A percentile compares a stretch with the other conserved stretches of the same genome.
Evolutionary conservation across 345 rosid genomes (phyloP).

Genomic region (Gossypium mustelinum): DNA sequence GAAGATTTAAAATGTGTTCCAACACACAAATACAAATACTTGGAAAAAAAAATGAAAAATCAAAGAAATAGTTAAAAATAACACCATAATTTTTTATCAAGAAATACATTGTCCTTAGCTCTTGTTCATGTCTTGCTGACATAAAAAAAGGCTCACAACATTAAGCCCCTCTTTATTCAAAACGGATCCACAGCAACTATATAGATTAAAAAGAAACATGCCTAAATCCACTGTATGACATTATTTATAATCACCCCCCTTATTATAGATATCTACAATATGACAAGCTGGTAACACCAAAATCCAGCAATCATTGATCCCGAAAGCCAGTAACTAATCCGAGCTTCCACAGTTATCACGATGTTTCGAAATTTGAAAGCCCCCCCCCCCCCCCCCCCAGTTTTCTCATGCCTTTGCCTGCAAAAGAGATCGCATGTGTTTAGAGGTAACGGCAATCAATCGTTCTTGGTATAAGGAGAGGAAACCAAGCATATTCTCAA

Average conservation of each 20-base stretch:
- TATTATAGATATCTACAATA: slow-evolving; percentile 18
- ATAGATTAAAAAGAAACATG: not conserved
- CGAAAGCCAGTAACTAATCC: not conserved
- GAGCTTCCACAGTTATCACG: not conserved
- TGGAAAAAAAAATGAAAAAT: not conserved
- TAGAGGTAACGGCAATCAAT: not conserved
- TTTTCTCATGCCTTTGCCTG: slow-evolving; percentile 14
- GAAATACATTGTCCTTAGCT: not conserved
- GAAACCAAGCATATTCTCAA: slow-evolving; percentile 4
- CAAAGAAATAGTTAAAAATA: too few species aligned
- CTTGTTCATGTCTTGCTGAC: slow-evolving; percentile 12
- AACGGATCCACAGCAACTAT: not conserved
- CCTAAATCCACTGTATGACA: not conserved
- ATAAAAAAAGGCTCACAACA: slow-evolving; percentile 5
- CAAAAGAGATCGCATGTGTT: not conserved
- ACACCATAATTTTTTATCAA: not conserved
- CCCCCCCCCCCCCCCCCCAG: too few species aligned
- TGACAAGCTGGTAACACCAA: not conserved
- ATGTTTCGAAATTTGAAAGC: not conserved
- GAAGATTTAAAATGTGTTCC: too few species aligned
- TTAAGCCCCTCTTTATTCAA: slow-evolving; percentile 12
- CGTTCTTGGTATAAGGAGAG: not conserved
- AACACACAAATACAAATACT: too few species aligned
- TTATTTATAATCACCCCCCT: slow-evolving; percentile 3
- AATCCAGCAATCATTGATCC: slow-evolving; percentile 10